Evolutionary conservation across 768 basidiomycete genomes (phyloP).

Genomic region (Trichaptum fuscoviolaceum): DNA sequence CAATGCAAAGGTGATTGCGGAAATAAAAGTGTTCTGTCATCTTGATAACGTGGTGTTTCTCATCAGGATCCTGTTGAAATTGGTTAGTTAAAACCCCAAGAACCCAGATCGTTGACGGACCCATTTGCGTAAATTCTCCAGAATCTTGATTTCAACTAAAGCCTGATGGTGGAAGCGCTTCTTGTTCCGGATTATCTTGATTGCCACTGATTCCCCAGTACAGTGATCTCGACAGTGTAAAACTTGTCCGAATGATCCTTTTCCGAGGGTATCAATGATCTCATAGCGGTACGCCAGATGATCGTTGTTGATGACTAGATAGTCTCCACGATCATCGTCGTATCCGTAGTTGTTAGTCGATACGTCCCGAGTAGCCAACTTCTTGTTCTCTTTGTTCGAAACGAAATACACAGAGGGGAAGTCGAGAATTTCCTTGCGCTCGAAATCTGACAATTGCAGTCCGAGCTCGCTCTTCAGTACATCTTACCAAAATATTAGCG

Average conservation of each 20-base stretch:
- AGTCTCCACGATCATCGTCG: slow-evolving; percentile 98
- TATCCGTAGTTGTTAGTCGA: slow-evolving; percentile 88
- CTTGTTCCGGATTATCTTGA: slow-evolving; percentile 99
- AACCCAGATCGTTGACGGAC: slow-evolving; percentile 37
- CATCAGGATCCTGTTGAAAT: slow-evolving; percentile 75
- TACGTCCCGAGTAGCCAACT: slow-evolving; percentile 65
- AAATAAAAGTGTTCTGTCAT: slow-evolving; percentile 99
- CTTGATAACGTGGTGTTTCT: slow-evolving; percentile 95
- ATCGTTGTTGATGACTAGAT: slow-evolving; percentile 82
- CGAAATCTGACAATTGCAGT: slow-evolving; percentile 78
- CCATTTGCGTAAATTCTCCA: slow-evolving; percentile 97
- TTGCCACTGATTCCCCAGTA: slow-evolving; percentile 93
- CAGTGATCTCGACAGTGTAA: slow-evolving; percentile 92
- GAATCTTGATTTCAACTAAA: slow-evolving; percentile 96
- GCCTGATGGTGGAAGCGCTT: slow-evolving; percentile 99
- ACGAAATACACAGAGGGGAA: slow-evolving; percentile 79
- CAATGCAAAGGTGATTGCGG: slow-evolving; percentile 95
- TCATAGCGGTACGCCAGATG: slow-evolving; percentile 98
- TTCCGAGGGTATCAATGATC: slow-evolving; percentile 85
- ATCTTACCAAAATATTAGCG: slow-evolving; percentile 34
- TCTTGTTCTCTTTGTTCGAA: slow-evolving; percentile 80
- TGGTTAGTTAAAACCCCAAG: not conserved
- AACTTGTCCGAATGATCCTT: slow-evolving; percentile 98
- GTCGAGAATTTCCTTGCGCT: slow-evolving; percentile 88
- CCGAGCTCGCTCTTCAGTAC: slow-evolving; percentile 61